These are phyloP conservation scores for Draba incana DNA, from an alignment of 345 rosid species.

Conservation along the genomic window DNA sequence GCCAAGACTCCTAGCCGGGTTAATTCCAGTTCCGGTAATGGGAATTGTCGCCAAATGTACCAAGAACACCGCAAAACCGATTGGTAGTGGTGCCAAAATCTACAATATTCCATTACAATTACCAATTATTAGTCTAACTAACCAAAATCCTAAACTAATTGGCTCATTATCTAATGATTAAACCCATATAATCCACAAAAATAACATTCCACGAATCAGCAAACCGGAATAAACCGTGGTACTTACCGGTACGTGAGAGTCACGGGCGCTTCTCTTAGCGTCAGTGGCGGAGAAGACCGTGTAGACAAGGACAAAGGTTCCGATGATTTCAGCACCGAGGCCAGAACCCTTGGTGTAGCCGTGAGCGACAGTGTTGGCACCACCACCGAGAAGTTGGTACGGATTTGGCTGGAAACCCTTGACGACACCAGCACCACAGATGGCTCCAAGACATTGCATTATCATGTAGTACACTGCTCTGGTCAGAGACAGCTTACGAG, in stretches of 20 bases:
- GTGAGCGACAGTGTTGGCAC: slow-evolving; percentile 48
- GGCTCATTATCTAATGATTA: background rate
- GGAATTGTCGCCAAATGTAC: slow-evolving; percentile 55
- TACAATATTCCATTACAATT: slow-evolving; percentile 7
- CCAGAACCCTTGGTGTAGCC: slow-evolving; percentile 55
- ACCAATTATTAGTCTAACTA: background rate
- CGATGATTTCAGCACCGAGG: slow-evolving; percentile 50
- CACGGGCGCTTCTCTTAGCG: slow-evolving; percentile 58
- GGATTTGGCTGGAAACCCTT: slow-evolving; percentile 48
- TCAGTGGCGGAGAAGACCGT: slow-evolving; percentile 55
- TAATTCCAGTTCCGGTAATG: slow-evolving; percentile 52
- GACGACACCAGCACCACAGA: slow-evolving; percentile 55
- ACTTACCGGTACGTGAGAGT: slow-evolving; percentile 53
- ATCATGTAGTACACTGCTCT: slow-evolving; percentile 42
- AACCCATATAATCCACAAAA: background rate
- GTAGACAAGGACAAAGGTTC: slow-evolving; percentile 51
- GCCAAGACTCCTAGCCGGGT: slow-evolving; percentile 55
- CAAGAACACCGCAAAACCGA: slow-evolving; percentile 58
- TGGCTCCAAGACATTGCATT: slow-evolving; percentile 51
- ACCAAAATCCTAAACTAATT: background rate
- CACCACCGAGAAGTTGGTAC: slow-evolving; percentile 48
- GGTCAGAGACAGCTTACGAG: slow-evolving; percentile 43
- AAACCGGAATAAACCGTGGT: background rate
- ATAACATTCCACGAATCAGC: too few relatives aligned
- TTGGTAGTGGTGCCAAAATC: slow-evolving; percentile 59